phyloP scores from a whole-genome alignment of 1,139 yeast genomes.

The Chernovozyma aurita region DNA sequence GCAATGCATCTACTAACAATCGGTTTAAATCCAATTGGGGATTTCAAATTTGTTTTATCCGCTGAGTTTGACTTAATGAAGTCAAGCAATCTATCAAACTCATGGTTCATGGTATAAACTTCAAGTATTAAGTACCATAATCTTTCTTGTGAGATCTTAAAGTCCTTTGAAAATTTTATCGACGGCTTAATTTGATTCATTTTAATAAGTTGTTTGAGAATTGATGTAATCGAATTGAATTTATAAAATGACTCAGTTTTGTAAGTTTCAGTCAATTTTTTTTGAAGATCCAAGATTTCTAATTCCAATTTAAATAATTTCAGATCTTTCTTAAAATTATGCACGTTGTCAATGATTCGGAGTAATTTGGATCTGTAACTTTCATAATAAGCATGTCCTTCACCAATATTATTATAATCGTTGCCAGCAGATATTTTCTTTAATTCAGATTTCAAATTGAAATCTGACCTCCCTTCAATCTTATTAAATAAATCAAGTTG shows the following conservation, averaged over 20 bases:
- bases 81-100: slow-evolving; percentile 60
- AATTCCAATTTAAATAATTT: slow-evolving; percentile 45
- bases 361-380: slow-evolving; percentile 23
- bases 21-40: slow-evolving; percentile 73
- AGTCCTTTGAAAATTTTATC: slow-evolving; percentile 50
- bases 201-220: slow-evolving; percentile 50
- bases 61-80: slow-evolving; percentile 26
- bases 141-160: slow-evolving; percentile 60
- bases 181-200: slow-evolving; percentile 62
- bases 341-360: slow-evolving; percentile 19
- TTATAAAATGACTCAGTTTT: slow-evolving; percentile 46
- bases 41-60: slow-evolving; percentile 32
- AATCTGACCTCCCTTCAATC: slow-evolving; percentile 27
- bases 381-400: slow-evolving; percentile 17
- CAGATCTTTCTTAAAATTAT: slow-evolving; percentile 15
- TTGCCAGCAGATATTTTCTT: slow-evolving; percentile 15
- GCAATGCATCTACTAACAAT: slow-evolving; percentile 52
- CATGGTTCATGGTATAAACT: slow-evolving; percentile 45
- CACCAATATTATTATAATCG: slow-evolving; percentile 17
- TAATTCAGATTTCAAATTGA: slow-evolving; percentile 16
- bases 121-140: slow-evolving; percentile 61
- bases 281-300: slow-evolving; percentile 48
- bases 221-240: slow-evolving; percentile 47
- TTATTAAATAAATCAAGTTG: slow-evolving; percentile 27
- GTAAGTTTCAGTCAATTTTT: slow-evolving; percentile 50